Evolutionary conservation across 768 basidiomycete genomes (phyloP).

Genomic region (Kondoa subrosea): DNA sequence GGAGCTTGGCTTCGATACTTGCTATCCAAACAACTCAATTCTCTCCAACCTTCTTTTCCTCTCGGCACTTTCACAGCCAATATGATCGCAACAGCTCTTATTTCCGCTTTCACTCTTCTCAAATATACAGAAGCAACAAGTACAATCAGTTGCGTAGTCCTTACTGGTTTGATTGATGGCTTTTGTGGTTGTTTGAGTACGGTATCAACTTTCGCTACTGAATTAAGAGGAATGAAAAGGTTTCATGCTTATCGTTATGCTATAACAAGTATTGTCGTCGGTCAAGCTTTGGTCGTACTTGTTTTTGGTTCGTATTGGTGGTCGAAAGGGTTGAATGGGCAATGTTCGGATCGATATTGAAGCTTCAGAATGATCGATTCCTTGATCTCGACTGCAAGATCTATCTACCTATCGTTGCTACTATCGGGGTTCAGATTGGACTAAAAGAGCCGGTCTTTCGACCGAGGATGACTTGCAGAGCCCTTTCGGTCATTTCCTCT

Average conservation of each 20-base stretch:
- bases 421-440: too few relatives aligned
- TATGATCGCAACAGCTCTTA: slow-evolving; percentile 59
- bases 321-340: neutral
- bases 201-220: slow-evolving; percentile 78
- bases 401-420: too few relatives aligned
- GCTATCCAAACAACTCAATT: slow-evolving; percentile 57
- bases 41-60: slow-evolving; percentile 46
- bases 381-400: too few relatives aligned
- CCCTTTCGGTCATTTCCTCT: neutral
- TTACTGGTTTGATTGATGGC: slow-evolving; percentile 50
- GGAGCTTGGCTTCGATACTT: slow-evolving; percentile 71
- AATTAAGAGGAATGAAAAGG: slow-evolving; percentile 45
- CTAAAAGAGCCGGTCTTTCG: too few relatives aligned
- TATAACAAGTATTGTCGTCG: slow-evolving; percentile 11
- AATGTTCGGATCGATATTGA: neutral
- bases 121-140: slow-evolving; percentile 38
- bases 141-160: neutral
- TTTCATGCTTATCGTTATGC: slow-evolving; percentile 13
- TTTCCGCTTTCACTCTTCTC: slow-evolving; percentile 55
- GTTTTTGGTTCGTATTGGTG: slow-evolving; percentile 10
- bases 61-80: slow-evolving; percentile 66
- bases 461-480: too few relatives aligned
- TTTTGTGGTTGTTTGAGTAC: slow-evolving; percentile 79
- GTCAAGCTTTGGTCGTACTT: slow-evolving; percentile 15
- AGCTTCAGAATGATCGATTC: too few relatives aligned